phyloP scores from a whole-genome alignment of 257 asterid species.

The Perilla frutescens region DNA sequence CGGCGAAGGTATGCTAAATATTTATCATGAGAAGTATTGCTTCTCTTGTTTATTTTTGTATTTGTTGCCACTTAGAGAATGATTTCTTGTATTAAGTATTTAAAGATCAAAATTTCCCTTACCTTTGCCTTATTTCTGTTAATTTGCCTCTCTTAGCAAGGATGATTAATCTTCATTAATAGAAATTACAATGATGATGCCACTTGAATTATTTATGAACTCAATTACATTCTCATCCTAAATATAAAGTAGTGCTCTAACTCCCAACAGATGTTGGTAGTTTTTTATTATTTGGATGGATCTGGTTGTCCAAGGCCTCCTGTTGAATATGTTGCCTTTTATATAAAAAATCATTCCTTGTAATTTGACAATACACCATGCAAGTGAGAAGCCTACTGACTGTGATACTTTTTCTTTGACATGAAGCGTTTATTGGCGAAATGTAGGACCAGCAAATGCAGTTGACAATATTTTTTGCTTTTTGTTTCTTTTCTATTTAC shows the following conservation, averaged over 20 bases:
- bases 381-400: constrained; percentile 13
- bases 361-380: not conserved
- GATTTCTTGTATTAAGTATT: constrained; percentile 18
- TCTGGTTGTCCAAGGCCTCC: not conserved
- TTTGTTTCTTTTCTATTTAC: constrained; percentile 36
- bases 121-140: not conserved
- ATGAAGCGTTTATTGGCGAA: constrained; percentile 21
- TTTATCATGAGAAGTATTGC: constrained; percentile 23
- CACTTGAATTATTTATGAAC: constrained; percentile 26
- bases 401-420: constrained; percentile 7
- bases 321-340: not conserved
- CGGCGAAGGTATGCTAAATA: constrained; percentile 69
- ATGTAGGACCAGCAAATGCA: constrained; percentile 21
- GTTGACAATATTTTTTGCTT: not conserved
- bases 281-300: constrained; percentile 15
- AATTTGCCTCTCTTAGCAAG: not conserved
- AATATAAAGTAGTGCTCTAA: not conserved
- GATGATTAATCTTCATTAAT: not conserved
- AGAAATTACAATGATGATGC: constrained; percentile 4
- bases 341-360: not conserved
- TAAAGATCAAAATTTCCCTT: not conserved
- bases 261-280: constrained; percentile 1
- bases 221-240: constrained; percentile 14
- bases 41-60: constrained; percentile 15
- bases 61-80: constrained; percentile 24